phyloP scores from a whole-genome alignment of 1,284 basidiomycete species.

The Sphagnurus paluster region DNA sequence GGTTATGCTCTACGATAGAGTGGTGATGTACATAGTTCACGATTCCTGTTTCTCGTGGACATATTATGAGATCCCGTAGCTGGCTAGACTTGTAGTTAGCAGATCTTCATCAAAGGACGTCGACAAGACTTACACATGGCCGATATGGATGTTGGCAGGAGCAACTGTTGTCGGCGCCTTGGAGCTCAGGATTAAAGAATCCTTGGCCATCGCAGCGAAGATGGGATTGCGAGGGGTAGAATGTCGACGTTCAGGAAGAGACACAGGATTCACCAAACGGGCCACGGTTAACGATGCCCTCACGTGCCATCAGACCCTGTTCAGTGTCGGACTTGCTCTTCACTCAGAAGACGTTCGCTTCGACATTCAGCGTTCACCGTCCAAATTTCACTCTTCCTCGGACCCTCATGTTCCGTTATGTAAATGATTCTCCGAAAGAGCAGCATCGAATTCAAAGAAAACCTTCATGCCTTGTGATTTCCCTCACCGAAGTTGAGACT shows the following conservation, averaged over 20 bases:
- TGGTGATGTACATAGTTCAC: conserved; percentile 63
- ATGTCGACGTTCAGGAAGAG: neutral
- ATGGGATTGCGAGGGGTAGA: conserved; percentile 2
- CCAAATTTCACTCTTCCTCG: too few species aligned
- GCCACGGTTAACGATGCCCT: too few species aligned
- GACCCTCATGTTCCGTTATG: too few species aligned
- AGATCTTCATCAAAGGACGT: conserved; percentile 5
- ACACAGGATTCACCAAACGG: too few species aligned
- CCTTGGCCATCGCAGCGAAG: conserved; percentile 45
- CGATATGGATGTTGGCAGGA: conserved; percentile 56
- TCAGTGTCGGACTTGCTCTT: too few species aligned
- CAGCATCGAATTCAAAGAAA: too few species aligned
- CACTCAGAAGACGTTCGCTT: too few species aligned
- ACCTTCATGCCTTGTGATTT: too few species aligned
- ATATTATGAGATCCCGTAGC: conserved; percentile 73
- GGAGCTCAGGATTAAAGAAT: conserved; percentile 45
- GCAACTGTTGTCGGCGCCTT: conserved; percentile 42
- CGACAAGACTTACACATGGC: conserved; percentile 62
- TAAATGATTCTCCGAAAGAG: too few species aligned
- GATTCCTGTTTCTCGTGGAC: conserved; percentile 65
- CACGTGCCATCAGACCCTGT: too few species aligned
- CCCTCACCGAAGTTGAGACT: too few species aligned
- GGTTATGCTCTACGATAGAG: conserved; percentile 68
- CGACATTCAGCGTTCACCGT: too few species aligned
- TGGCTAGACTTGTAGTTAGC: conserved; percentile 47